A percentile compares a stretch with the other conserved stretches of the same genome.
Conservation (phyloP, 768 basidiomycete genomes). For the Boletus eberwhitei region DNA sequence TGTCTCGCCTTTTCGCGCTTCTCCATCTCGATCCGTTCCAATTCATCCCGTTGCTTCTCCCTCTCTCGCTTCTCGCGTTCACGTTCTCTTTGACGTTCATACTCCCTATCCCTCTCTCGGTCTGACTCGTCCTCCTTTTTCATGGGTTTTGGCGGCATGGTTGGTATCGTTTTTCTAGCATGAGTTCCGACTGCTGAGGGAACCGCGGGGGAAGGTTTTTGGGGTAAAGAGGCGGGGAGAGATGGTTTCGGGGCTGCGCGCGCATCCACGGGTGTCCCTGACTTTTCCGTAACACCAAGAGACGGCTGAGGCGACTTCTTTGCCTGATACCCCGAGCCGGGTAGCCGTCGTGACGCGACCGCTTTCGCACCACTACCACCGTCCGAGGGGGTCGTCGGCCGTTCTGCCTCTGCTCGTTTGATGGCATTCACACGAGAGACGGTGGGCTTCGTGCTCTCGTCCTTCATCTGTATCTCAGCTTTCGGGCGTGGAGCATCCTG, state of each 20-base stretch:
- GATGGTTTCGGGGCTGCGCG: slow-evolving; percentile 28
- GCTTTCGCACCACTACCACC: slow-evolving; percentile 14
- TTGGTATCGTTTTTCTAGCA: slow-evolving; percentile 30
- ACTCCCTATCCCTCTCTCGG: slow-evolving; percentile 23
- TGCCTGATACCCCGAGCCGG: slow-evolving; percentile 49
- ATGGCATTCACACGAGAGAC: slow-evolving; percentile 31
- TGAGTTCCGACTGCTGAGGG: slow-evolving; percentile 23
- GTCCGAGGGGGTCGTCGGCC: slow-evolving; percentile 18
- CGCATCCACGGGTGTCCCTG: slow-evolving; percentile 25
- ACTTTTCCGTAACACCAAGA: slow-evolving; percentile 19
- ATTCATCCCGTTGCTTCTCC: slow-evolving; percentile 22
- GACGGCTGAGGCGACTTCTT: slow-evolving; percentile 32
- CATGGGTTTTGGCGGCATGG: slow-evolving; percentile 14
- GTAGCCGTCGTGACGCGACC: slow-evolving; percentile 33
- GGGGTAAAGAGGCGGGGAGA: slow-evolving; percentile 31
- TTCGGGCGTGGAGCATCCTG: slow-evolving; percentile 27
- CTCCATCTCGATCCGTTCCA: slow-evolving; percentile 19
- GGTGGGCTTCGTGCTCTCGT: slow-evolving; percentile 32
- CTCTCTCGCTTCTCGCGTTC: slow-evolving; percentile 22
- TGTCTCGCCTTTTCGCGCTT: slow-evolving; percentile 22
- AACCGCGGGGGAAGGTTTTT: slow-evolving; percentile 32
- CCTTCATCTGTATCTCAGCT: slow-evolving; percentile 39
- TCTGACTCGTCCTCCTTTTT: slow-evolving; percentile 30
- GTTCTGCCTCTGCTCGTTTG: slow-evolving; percentile 27
- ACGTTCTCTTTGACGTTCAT: slow-evolving; percentile 26